phyloP scores from a whole-genome alignment of 306 rosid species.

The Cucurbita ficifolia region DNA sequence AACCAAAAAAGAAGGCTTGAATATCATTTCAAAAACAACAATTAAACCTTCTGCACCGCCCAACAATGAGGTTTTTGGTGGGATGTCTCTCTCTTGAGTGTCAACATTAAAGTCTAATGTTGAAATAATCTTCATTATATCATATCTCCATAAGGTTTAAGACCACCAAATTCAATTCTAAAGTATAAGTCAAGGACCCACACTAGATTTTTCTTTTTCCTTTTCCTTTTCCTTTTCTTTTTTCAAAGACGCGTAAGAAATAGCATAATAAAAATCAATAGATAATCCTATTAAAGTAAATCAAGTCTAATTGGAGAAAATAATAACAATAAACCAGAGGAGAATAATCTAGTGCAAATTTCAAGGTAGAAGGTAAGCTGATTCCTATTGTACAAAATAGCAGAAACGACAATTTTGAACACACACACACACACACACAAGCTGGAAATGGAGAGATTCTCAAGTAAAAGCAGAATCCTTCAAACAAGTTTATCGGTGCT shows the following conservation, averaged over 20 bases:
- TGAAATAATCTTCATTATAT: not conserved
- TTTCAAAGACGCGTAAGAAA: not conserved
- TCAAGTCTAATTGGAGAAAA: not conserved
- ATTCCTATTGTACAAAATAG: not conserved
- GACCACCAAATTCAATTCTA: not conserved
- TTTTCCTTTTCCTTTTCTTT: not conserved
- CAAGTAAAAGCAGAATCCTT: not conserved
- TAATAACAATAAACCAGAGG: not conserved
- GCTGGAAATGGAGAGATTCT: constrained; percentile 1
- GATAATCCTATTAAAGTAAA: not conserved
- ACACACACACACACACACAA: not conserved
- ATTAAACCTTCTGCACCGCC: not conserved
- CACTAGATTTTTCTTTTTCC: not conserved
- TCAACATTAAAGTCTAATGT: not conserved
- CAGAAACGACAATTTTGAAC: not conserved
- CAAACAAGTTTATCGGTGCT: not conserved
- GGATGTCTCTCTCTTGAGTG: not conserved
- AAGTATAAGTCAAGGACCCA: not conserved
- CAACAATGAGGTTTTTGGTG: not conserved
- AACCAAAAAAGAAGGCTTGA: not conserved
- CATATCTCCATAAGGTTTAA: not conserved
- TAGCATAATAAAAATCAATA: not conserved
- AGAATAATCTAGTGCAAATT: not conserved
- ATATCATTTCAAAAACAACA: not conserved
- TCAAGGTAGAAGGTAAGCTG: not conserved